Conservation (phyloP, 371 early-diverging fungal species). For the Syncephalis plumigaleata region DNA sequence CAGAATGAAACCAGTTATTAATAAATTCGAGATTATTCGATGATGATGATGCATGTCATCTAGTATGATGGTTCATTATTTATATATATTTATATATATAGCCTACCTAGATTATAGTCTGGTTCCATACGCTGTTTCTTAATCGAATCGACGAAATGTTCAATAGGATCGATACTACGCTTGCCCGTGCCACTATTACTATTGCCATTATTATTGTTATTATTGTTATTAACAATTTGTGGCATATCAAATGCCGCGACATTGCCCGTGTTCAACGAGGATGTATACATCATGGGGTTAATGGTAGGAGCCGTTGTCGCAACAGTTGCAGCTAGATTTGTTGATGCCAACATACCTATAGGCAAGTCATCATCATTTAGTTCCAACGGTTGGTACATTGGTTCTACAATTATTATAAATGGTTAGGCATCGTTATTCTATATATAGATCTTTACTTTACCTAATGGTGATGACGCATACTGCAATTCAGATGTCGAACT, state of each 20-base stretch:
- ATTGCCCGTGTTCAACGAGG: too few relatives aligned
- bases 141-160: conserved; percentile 3
- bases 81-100: neutral
- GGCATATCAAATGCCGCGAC: too few relatives aligned
- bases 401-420: neutral
- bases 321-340: neutral
- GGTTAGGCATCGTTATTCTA: neutral
- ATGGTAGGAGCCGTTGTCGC: neutral
- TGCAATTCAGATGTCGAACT: neutral
- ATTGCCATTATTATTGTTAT: too few relatives aligned
- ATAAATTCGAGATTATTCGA: too few relatives aligned
- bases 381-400: conserved; percentile 1
- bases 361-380: neutral
- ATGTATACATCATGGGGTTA: neutral
- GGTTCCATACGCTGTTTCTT: conserved; percentile 6
- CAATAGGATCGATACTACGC: conserved; percentile 3
- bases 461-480: neutral
- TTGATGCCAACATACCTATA: neutral
- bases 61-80: neutral
- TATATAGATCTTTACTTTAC: neutral
- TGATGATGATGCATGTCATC: too few relatives aligned
- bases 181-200: neutral
- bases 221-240: too few relatives aligned
- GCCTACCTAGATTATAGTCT: conserved; percentile 2
- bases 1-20: too few relatives aligned